These are phyloP conservation scores for Penicillium steckii DNA, from an alignment of 495 filamentous ascomycete genomes.

Conservation along the genomic window DNA sequence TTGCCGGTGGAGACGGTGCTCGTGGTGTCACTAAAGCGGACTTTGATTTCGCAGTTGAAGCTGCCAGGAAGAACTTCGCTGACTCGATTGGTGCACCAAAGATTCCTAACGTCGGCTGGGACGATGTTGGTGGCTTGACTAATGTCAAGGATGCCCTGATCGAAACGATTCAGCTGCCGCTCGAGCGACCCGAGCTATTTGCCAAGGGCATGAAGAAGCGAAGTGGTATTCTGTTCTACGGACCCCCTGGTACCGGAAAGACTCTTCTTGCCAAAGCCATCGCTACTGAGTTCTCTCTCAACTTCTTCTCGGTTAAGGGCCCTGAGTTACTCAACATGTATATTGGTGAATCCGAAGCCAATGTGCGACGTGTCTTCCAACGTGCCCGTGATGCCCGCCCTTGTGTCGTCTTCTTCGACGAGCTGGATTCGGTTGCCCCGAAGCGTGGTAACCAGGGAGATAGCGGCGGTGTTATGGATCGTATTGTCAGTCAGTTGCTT, in stretches of 20 bases:
- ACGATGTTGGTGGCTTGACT: conserved; percentile 89
- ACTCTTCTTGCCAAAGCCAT: conserved; percentile 97
- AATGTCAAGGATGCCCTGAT: conserved; percentile 95
- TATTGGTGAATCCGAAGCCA: conserved; percentile 97
- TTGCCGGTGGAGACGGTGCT: conserved; percentile 83
- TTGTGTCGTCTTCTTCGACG: conserved; percentile 98
- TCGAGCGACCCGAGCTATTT: conserved; percentile 91
- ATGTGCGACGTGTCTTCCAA: conserved; percentile 94
- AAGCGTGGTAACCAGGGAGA: conserved; percentile 98
- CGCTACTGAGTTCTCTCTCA: conserved; percentile 95
- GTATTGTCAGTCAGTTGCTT: conserved; percentile 92
- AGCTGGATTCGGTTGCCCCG: conserved; percentile 93
- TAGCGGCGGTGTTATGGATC: conserved; percentile 97
- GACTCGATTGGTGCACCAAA: conserved; percentile 97
- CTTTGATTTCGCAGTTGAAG: conserved; percentile 87
- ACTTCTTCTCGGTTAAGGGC: conserved; percentile 98
- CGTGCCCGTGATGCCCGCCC: conserved; percentile 91
- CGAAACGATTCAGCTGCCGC: conserved; percentile 93
- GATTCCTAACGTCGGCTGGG: conserved; percentile 96
- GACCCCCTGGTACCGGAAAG: conserved; percentile 95
- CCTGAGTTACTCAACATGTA: conserved; percentile 99
- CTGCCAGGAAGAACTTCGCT: conserved; percentile 94
- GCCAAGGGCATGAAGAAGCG: conserved; percentile 99
- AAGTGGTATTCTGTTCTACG: conserved; percentile 96
- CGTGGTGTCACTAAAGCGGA: conserved; percentile 80